Evolutionary conservation across 2,329 filamentous ascomycete species (phyloP).

Genomic region (Arthroderma uncinatum): DNA sequence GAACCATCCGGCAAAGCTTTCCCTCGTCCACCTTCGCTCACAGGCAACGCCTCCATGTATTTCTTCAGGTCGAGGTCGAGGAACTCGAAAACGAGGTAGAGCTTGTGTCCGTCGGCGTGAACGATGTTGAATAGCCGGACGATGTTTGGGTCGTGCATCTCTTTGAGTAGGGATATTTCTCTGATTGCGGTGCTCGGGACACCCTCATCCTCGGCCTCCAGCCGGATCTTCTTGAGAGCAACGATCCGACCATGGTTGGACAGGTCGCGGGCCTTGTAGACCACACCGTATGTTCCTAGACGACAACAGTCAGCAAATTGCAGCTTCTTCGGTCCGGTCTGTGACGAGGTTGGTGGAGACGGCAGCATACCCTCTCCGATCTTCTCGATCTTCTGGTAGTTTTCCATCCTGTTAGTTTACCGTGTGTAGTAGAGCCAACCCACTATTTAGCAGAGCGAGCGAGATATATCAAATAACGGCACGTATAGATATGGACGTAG

Average conservation of each 20-base stretch:
- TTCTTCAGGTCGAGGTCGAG: conserved; percentile 88
- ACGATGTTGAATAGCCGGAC: conserved; percentile 83
- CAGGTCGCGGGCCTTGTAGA: conserved; percentile 87
- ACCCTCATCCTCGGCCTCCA: conserved; percentile 89
- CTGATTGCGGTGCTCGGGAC: conserved; percentile 87
- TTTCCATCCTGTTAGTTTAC: conserved; percentile 55
- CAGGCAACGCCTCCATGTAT: conserved; percentile 85
- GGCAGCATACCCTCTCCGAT: conserved; percentile 69
- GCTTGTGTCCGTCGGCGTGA: conserved; percentile 86
- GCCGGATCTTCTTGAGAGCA: conserved; percentile 87
- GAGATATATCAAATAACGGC: no score
- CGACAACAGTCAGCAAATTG: background rate
- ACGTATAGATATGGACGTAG: no score
- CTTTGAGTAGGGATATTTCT: conserved; percentile 86
- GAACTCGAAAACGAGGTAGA: conserved; percentile 87
- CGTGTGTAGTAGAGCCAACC: background rate
- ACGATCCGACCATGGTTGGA: conserved; percentile 73
- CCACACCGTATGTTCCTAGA: conserved; percentile 81
- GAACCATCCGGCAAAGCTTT: conserved; percentile 74
- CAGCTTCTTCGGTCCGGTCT: background rate
- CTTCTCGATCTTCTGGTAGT: conserved; percentile 94
- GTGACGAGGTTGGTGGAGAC: background rate
- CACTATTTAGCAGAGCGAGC: no score
- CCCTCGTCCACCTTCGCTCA: conserved; percentile 72
- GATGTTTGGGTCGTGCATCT: conserved; percentile 87